Evolutionary conservation across 2,329 filamentous ascomycete species (phyloP), one percentile per base, ranked within the genome.

Genomic region (Sporothrix euskadiensis): DNA sequence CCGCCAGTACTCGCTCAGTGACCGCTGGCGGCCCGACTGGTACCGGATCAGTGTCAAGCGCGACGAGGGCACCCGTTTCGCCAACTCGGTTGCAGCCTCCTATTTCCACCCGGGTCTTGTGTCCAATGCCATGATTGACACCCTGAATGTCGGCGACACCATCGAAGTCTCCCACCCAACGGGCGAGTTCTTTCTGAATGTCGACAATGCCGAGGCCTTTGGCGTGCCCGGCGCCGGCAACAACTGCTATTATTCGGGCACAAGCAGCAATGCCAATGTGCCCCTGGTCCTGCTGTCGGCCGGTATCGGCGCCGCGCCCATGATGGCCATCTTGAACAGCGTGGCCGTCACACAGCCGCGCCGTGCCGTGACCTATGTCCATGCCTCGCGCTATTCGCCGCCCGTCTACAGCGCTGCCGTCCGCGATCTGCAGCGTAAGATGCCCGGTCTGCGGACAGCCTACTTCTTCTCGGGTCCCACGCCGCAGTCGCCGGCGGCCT

Each of bases 21-120:
- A 93, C 76, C 85, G 87, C 69, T 90, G 89, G 1, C 83, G 83
- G 1, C 82, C 85, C 9, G 84, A 88, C 69, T 63, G 54, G 71
- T 92, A 92, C 81, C 88, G 92, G 41, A 90, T 94, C 81, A 91
- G 87, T 69, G 86, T 94, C 73, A 93, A 93, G 85, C 87, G 85
- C 74, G 90, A 93, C 78, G 80, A 83, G 1, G 90, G 89, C 4
- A 78, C 88, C 16, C 82, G 85, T 74, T 80, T 80, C 72, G 78
- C 80, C 74, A 81, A 80, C 66, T 79, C 83, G 2, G 81, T 86
- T n/a, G 81, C 84, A 0, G 80, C 81, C 63, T 83, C 84, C 26
- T 81, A 83, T 76, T 81, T 85, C 26, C 85, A 89, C 77, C 87
- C 89, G 0, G 91, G 92, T 35, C 86, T 89, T 74, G 86, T 94